Evolutionary conservation across 805 yeast species (phyloP).

Genomic region (Pichia thaimueangensis): DNA sequence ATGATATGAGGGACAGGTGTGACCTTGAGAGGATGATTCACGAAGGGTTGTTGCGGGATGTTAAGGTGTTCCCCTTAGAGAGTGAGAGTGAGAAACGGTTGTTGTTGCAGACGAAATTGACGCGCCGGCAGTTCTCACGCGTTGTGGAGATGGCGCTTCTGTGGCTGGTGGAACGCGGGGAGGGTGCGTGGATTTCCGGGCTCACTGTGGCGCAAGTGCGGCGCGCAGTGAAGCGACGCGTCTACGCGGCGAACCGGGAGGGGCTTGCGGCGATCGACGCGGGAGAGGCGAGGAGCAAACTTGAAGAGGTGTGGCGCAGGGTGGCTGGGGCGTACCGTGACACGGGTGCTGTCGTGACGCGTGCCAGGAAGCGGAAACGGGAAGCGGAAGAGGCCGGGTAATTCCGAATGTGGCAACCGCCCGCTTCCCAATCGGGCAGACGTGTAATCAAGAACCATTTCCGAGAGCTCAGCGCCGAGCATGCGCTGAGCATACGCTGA

Average conservation of each 20-base stretch:
- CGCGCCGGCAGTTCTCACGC: slow-evolving; percentile 74
- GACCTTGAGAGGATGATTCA: slow-evolving; percentile 52
- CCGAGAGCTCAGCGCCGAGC: no score
- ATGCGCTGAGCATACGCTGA: no score
- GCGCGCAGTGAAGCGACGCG: slow-evolving; percentile 62
- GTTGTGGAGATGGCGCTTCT: slow-evolving; percentile 69
- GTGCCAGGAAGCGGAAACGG: not conserved
- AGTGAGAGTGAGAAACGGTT: not conserved
- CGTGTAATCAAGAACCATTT: no score
- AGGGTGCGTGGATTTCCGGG: slow-evolving; percentile 16
- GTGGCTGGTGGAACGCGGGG: slow-evolving; percentile 30
- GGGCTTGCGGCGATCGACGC: slow-evolving; percentile 58
- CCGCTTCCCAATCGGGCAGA: no score
- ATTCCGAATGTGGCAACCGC: no score
- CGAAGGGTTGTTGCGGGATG: slow-evolving; percentile 28
- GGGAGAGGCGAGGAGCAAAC: slow-evolving; percentile 53
- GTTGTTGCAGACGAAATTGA: slow-evolving; percentile 21
- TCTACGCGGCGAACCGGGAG: slow-evolving; percentile 75
- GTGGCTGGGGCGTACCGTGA: not conserved
- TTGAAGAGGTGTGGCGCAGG: slow-evolving; percentile 35
- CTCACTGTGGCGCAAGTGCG: slow-evolving; percentile 36
- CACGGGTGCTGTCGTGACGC: not conserved
- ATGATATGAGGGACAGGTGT: slow-evolving; percentile 78
- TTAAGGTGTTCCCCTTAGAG: no score
- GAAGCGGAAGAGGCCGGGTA: slow-evolving; percentile 1